Evolutionary conservation across 2,329 filamentous ascomycete genomes (phyloP), one percentile per base, ranked within the genome.

Genomic region (Calcarisporium arbuscula): DNA sequence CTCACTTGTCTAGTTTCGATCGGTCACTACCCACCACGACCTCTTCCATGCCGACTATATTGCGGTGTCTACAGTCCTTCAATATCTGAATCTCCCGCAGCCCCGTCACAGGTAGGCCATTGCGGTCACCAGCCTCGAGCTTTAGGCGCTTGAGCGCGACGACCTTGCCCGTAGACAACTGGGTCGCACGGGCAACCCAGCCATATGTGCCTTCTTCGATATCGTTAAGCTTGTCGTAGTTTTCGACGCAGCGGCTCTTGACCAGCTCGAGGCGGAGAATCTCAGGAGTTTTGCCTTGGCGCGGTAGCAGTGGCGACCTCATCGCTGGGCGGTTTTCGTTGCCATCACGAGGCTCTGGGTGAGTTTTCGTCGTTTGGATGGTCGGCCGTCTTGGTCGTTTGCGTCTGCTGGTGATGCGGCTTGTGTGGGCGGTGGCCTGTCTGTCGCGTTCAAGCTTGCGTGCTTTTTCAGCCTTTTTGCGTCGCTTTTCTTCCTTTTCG

Each of bases 121-220:
- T 63, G 21, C 71, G 66, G 57, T 94, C 88, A 41, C 75, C 74
- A 29, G 75, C 66, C 53, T 95, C 86, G 60, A 94, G 78, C 69
- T 98, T 98, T 37, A 96, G 71, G 54, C 88, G 82, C 69, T 98
- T 98, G 45, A 98, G 67, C 11, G 92, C 92, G 15, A 96, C 89
- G 6, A 98, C 73, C 38, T 82, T 75, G 21, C 85, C 84, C 0
- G 85, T 90, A 5, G 68, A 64, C 20, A 73, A 68, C 49, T 94
- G 82, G 42, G 72, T 80, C 10, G 88, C 92, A 38, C 92, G 74
- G 35, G 89, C 89, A 5, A 98, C 92, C 75, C 82, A 90, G 29
- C 92, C 92, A 60, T 98, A 98, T 8, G 88, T 88, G 22, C 92
- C 92, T 65, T 98, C 92, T 60, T 96, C 92, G 51, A 98, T 98